Percentiles rank a stretch among this genome's conserved stretches.
Conservation (phyloP, 208 protist genomes). For the Leishmania lainsoni region DNA sequence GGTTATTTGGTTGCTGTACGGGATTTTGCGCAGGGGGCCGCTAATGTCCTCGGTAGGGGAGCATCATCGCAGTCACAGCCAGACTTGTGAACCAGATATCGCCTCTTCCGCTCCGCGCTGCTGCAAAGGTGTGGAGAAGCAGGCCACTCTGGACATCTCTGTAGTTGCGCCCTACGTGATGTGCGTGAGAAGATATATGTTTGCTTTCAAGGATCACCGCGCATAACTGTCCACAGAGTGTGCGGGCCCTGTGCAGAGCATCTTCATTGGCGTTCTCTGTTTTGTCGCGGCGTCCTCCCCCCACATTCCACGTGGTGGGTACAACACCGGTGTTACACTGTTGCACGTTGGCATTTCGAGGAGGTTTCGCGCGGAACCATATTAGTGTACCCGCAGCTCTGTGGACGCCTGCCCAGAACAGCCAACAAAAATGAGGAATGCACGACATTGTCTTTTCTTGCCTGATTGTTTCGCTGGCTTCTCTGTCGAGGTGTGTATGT, state of each 20-base stretch:
- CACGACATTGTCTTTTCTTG: conserved; percentile 4
- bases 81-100: neutral
- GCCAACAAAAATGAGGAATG: neutral
- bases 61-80: neutral
- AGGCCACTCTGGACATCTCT: neutral
- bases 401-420: neutral
- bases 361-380: neutral
- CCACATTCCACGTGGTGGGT: neutral
- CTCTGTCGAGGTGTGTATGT: neutral
- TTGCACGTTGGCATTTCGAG: neutral
- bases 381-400: neutral
- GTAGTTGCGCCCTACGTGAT: neutral
- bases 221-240: neutral
- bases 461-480: neutral
- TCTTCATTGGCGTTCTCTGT: too few relatives aligned
- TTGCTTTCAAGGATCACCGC: neutral
- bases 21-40: neutral
- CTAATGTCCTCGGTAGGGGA: neutral
- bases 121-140: neutral
- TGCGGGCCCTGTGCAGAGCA: neutral
- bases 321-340: neutral
- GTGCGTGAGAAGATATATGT: neutral
- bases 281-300: too few relatives aligned
- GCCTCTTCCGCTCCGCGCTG: neutral
- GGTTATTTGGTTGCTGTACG: neutral